Evolutionary conservation across 148 eudicot genomes (phyloP).

Genomic region (Persicaria tinctoria): DNA sequence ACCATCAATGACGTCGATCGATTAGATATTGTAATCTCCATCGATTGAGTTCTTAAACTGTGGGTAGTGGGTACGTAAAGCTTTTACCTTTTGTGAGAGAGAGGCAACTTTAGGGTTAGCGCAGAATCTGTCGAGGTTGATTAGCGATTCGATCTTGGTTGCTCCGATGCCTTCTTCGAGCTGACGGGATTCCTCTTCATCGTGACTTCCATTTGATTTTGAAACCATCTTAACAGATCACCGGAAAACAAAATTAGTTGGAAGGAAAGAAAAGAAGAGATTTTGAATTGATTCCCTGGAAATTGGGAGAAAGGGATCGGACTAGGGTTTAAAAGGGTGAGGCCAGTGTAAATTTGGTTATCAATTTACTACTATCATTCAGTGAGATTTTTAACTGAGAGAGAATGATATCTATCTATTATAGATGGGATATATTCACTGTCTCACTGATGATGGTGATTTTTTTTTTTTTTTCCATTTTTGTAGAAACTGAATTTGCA

Average conservation of each 20-base stretch:
- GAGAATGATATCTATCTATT: neutral
- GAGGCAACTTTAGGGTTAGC: neutral
- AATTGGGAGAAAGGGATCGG: neutral
- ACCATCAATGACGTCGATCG: neutral
- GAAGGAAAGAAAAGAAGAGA: too few species aligned
- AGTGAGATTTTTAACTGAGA: neutral
- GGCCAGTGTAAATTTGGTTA: neutral
- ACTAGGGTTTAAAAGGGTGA: too few species aligned
- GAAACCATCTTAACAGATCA: neutral
- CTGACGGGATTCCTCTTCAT: neutral
- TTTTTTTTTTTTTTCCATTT: too few species aligned
- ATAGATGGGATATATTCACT: neutral
- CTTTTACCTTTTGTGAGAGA: conserved; percentile 3
- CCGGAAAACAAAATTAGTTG: too few species aligned
- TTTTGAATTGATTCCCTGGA: too few species aligned
- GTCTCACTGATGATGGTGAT: too few species aligned
- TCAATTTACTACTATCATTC: too few species aligned
- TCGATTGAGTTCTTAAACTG: neutral
- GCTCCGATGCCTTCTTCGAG: neutral
- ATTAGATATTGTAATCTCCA: neutral
- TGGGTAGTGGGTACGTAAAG: neutral
- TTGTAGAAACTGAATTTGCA: neutral
- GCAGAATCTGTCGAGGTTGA: conserved; percentile 7
- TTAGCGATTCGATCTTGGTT: conserved; percentile 4
- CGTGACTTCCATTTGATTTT: neutral